Percentiles rank a stretch among this genome's conserved stretches.
These are phyloP conservation scores for Nakataea oryzae DNA, from an alignment of 2,329 filamentous ascomycete species.

Conservation along the genomic window DNA sequence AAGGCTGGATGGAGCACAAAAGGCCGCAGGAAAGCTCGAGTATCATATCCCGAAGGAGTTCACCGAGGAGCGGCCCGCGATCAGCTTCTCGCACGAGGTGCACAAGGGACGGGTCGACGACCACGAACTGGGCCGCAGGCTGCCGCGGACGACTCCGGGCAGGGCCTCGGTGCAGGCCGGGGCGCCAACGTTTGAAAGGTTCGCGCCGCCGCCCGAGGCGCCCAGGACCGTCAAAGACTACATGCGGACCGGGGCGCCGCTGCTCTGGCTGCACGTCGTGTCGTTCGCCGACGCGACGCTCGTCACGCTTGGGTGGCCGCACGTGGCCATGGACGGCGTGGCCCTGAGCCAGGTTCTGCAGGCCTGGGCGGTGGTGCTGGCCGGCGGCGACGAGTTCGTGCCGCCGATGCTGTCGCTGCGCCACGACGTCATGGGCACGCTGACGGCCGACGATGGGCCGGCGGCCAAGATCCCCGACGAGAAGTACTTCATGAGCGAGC, in stretches of 20 bases:
- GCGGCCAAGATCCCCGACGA: neutral
- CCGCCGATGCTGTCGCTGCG: slow-evolving; percentile 20
- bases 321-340: slow-evolving; percentile 35
- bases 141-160: slow-evolving; percentile 20
- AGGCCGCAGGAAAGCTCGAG: slow-evolving; percentile 16
- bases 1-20: neutral
- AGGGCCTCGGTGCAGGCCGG: slow-evolving; percentile 17
- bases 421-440: slow-evolving; percentile 21
- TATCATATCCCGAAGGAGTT: slow-evolving; percentile 21
- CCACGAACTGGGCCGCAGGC: slow-evolving; percentile 25
- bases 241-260: slow-evolving; percentile 28
- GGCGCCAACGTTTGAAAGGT: slow-evolving; percentile 13
- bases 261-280: slow-evolving; percentile 34
- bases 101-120: slow-evolving; percentile 25
- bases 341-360: slow-evolving; percentile 29
- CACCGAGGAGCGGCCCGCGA: slow-evolving; percentile 21
- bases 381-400: slow-evolving; percentile 29
- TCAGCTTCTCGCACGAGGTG: slow-evolving; percentile 26
- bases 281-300: slow-evolving; percentile 39
- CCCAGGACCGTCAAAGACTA: slow-evolving; percentile 26
- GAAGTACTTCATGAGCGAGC: neutral
- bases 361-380: slow-evolving; percentile 34
- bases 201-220: slow-evolving; percentile 13
- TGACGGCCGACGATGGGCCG: neutral
- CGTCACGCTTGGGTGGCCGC: slow-evolving; percentile 32